Percentiles rank a stretch among this genome's conserved stretches.
These are phyloP conservation scores for Withania somnifera DNA, from an alignment of 305 asterid species.

Conservation along the genomic window DNA sequence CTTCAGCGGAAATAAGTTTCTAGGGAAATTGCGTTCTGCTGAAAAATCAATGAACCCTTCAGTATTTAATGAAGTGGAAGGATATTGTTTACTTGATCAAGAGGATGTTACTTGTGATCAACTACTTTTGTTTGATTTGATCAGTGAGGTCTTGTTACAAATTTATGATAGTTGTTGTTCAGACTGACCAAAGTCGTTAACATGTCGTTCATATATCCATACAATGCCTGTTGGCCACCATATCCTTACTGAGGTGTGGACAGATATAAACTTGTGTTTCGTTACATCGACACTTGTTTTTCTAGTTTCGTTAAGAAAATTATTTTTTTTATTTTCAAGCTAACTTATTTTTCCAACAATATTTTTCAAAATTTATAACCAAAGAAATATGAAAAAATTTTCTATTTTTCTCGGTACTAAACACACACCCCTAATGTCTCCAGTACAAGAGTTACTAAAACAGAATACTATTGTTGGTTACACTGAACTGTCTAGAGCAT, in stretches of 20 bases:
- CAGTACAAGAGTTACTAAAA: no score
- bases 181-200: slow-evolving; percentile 57
- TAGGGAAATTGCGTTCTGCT: slow-evolving; percentile 1
- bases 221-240: slow-evolving; percentile 48
- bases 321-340: no score
- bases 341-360: no score
- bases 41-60: background rate
- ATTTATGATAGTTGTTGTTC: slow-evolving; percentile 52
- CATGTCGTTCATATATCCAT: slow-evolving; percentile 33
- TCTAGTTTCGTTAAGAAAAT: no score
- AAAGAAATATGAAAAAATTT: no score
- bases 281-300: no score
- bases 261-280: slow-evolving; percentile 16
- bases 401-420: no score
- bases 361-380: no score
- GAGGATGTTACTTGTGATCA: slow-evolving; percentile 29
- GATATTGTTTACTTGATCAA: slow-evolving; percentile 10
- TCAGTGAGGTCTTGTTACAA: slow-evolving; percentile 53
- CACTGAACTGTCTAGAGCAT: no score
- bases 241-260: slow-evolving; percentile 69
- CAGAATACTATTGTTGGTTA: no score
- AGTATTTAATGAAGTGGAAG: slow-evolving; percentile 1
- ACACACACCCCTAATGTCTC: no score
- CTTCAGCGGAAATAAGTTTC: slow-evolving; percentile 26
- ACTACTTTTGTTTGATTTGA: slow-evolving; percentile 51